A percentile compares a stretch with the other conserved stretches of the same genome.
Evolutionary conservation across 2,329 filamentous ascomycete genomes (phyloP).

Genomic region (Teratosphaeria pseudoeucalypti): DNA sequence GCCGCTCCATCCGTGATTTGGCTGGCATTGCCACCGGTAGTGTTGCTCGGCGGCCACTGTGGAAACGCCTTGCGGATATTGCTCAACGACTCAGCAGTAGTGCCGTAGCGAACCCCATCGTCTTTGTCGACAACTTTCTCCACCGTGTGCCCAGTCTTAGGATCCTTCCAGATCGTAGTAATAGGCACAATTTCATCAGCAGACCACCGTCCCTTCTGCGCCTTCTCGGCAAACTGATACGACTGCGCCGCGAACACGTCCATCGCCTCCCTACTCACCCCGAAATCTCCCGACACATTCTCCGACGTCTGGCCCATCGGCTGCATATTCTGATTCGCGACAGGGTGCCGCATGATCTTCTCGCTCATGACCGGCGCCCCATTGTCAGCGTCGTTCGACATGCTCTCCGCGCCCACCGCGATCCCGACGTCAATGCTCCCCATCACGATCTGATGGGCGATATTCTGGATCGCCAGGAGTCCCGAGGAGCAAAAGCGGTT

Average conservation of each 20-base stretch:
- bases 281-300: constrained; percentile 61
- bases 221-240: constrained; percentile 80
- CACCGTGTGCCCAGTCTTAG: constrained; percentile 65
- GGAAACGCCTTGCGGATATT: constrained; percentile 77
- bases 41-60: constrained; percentile 81
- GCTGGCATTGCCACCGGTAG: constrained; percentile 82
- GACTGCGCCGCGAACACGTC: constrained; percentile 83
- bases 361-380: constrained; percentile 56
- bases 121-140: constrained; percentile 79
- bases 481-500: constrained; percentile 83
- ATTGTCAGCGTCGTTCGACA: constrained; percentile 86
- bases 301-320: constrained; percentile 59
- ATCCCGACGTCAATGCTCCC: constrained; percentile 64
- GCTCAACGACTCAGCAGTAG: constrained; percentile 28
- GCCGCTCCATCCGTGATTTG: constrained; percentile 93
- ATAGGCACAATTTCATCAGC: constrained; percentile 84
- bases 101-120: constrained; percentile 61
- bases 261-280: constrained; percentile 72
- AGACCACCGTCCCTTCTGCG: constrained; percentile 75
- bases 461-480: constrained; percentile 63
- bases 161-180: constrained; percentile 73
- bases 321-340: constrained; percentile 69
- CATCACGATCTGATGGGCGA: constrained; percentile 64
- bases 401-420: constrained; percentile 85
- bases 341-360: constrained; percentile 61